phyloP scores from a whole-genome alignment of 176 grass and related monocot species.

The Avena eriantha region DNA sequence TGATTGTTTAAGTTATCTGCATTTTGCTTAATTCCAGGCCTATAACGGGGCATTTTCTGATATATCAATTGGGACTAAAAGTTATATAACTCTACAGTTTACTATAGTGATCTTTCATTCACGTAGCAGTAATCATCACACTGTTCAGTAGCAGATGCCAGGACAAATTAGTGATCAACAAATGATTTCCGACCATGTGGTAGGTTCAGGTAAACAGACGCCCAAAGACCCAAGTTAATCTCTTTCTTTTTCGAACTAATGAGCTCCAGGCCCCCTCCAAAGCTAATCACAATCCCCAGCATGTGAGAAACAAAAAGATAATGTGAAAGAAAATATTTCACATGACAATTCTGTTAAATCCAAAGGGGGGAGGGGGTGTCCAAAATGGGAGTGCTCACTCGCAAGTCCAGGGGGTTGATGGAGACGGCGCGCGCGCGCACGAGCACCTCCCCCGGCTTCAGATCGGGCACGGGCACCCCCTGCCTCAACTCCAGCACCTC shows the following conservation, averaged over 20 bases:
- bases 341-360: background rate
- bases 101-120: background rate
- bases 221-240: background rate
- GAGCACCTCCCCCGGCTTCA: conserved; percentile 85
- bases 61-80: background rate
- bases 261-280: no score
- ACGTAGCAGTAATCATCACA: background rate
- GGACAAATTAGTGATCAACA: background rate
- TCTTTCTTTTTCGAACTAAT: background rate
- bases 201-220: background rate
- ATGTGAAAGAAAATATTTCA: background rate
- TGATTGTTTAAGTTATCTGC: background rate
- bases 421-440: conserved; percentile 87
- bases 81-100: background rate
- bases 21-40: background rate
- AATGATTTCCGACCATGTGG: background rate
- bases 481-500: conserved; percentile 84
- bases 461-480: conserved; percentile 70
- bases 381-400: conserved; percentile 66
- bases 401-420: conserved; percentile 88
- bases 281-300: background rate
- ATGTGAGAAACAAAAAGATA: background rate
- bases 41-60: background rate
- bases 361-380: background rate
- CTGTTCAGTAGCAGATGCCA: background rate